Base-by-base conservation (phyloP, 495 filamentous ascomycete genomes). In the Friedmanniomyces simplex region DNA sequence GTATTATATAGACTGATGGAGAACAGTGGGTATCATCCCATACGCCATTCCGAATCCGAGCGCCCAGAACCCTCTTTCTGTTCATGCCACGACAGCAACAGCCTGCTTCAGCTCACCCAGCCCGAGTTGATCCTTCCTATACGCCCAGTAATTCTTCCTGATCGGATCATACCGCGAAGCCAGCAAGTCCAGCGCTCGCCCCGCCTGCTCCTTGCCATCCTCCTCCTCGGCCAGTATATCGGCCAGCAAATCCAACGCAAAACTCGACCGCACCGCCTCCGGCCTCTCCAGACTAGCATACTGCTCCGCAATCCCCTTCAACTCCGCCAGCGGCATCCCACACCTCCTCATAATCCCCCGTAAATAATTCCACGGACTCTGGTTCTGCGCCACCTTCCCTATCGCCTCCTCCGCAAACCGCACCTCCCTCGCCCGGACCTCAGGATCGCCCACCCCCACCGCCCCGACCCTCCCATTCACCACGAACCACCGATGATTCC, bases 401-500 rank as follows among this genome's bases (percentile, higher is more conserved):
- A 95, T 87, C 66, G 85, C 83, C 22, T 74, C 71, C 73, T 88
- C 73, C 8, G 84, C 79, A 64, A 81, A 96, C 61, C 74, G 69
- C 42, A 95, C 67, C 74, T 97, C 93, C 28, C 82, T 75, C 63
- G 91, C 82, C 14, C 94, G 70, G 28, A 89, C 67, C 4, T 80
- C 78, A 41, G 78, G 74, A 52, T 81, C 73, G 64, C 12, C 51
- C 55, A 81, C 71, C 0, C 85, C 86, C 52, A 79, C 69, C 66
- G 55, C 68, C 59, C 63, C 64, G 24, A 68, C 64, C 62, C 81
- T 68, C 0, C 85, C 86, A 67, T 97, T 95, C 1, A 93, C 81
- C 7, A 97, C 62, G 70, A 89, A 95, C 74, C 88, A 97, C 13
- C 93, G 82, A 74, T 98, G 94, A 62, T 90, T 94, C 93, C 93